These are phyloP conservation scores for Trichoderma aggressivum DNA, from an alignment of 2,329 filamentous ascomycete genomes.

Conservation along the genomic window DNA sequence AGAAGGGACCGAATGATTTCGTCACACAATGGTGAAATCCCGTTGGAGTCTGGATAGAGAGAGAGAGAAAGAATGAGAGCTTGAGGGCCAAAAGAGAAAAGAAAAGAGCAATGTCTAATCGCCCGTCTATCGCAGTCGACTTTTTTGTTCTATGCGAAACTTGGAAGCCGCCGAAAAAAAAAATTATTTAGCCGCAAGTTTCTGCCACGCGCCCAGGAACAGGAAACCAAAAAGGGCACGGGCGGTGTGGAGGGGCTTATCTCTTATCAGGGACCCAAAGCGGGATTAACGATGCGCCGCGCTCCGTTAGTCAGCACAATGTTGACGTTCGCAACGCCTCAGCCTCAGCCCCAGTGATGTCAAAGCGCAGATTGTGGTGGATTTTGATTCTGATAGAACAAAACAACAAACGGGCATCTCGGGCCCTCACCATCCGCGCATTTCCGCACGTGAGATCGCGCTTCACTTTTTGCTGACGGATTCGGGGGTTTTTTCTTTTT, in stretches of 20 bases:
- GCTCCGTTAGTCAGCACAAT: constrained; percentile 12
- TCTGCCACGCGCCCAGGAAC: constrained; percentile 17
- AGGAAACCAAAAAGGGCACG: not conserved
- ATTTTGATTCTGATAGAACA: not conserved
- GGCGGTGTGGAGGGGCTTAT: constrained; percentile 21
- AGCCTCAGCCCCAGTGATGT: constrained; percentile 6
- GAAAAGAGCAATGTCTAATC: not conserved
- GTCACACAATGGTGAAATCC: not conserved
- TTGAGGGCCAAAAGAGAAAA: not conserved
- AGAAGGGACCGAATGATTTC: not conserved
- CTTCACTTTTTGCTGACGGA: not conserved
- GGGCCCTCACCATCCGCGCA: not conserved
- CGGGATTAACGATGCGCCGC: constrained; percentile 20
- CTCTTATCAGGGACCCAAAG: constrained; percentile 18
- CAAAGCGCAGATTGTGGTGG: not conserved
- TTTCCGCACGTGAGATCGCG: not conserved
- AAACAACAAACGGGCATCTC: not conserved
- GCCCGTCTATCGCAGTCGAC: not conserved
- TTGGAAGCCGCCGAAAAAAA: not conserved
- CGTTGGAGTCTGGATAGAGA: not conserved
- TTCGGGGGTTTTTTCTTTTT: not conserved
- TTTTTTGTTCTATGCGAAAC: not conserved
- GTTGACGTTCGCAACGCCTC: constrained; percentile 15
- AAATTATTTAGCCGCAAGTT: constrained; percentile 7
- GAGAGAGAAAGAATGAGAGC: not conserved